Percentiles rank a stretch among this genome's conserved stretches.
phyloP scores from a whole-genome alignment of 1,139 yeast genomes.

The Trichomonascaceae sp. region DNA sequence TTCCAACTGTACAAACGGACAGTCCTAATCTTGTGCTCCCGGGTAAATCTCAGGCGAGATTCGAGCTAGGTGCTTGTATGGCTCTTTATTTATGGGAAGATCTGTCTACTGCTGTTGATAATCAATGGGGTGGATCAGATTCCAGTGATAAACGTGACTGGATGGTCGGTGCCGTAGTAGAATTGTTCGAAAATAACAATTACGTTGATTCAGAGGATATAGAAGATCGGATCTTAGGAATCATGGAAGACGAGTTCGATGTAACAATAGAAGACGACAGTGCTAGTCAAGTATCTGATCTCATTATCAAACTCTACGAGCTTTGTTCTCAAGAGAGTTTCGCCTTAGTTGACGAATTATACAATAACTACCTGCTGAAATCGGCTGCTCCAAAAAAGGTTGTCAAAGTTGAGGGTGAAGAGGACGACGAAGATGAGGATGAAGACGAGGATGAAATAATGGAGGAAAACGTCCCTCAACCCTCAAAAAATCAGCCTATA shows the following conservation, averaged over 20 bases:
- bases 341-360: conserved; percentile 51
- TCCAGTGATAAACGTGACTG: conserved; percentile 91
- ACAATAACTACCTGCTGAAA: conserved; percentile 51
- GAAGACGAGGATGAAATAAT: conserved; percentile 40
- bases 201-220: conserved; percentile 67
- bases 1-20: conserved; percentile 20
- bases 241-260: conserved; percentile 94
- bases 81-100: conserved; percentile 86
- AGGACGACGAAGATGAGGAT: conserved; percentile 37
- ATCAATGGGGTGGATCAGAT: conserved; percentile 93
- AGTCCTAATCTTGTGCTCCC: conserved; percentile 43
- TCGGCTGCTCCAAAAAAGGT: conserved; percentile 36
- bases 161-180: conserved; percentile 80
- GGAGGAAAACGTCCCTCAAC: conserved; percentile 30
- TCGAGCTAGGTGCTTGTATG: conserved; percentile 94
- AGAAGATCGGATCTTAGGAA: conserved; percentile 79
- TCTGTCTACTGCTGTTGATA: conserved; percentile 85
- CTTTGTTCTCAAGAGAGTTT: conserved; percentile 53
- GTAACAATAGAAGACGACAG: conserved; percentile 78
- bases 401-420: conserved; percentile 35
- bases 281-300: conserved; percentile 66
- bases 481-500: conserved; percentile 48
- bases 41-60: conserved; percentile 70
- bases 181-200: conserved; percentile 49
- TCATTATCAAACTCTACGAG: conserved; percentile 59